Percentiles rank a stretch among this genome's conserved stretches.
Conservation (phyloP, 352 stramenopile genomes). For the Aphanomyces euteiches region DNA sequence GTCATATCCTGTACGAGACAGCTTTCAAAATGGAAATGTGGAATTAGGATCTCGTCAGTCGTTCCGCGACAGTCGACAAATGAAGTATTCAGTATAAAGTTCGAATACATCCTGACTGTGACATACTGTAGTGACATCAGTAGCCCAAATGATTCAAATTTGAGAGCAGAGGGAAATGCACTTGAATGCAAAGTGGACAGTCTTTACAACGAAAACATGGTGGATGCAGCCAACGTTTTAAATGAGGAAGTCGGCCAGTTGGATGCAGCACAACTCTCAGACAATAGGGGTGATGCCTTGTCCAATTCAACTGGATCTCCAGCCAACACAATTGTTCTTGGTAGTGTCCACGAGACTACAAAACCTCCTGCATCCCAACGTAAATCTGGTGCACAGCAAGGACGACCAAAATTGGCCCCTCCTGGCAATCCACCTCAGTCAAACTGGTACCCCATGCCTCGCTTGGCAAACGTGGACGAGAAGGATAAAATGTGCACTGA, state of each 20-base stretch:
- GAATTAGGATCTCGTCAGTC: too few relatives aligned
- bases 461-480: neutral
- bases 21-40: too few relatives aligned
- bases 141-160: too few relatives aligned
- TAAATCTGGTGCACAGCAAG: neutral
- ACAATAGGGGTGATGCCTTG: neutral
- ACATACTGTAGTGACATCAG: too few relatives aligned
- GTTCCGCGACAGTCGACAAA: too few relatives aligned
- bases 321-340: neutral
- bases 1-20: too few relatives aligned
- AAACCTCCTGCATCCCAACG: neutral
- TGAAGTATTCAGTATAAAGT: too few relatives aligned
- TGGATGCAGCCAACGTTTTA: neutral
- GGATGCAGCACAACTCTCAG: neutral
- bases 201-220: neutral
- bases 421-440: neutral
- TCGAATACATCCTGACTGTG: too few relatives aligned
- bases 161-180: too few relatives aligned
- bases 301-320: neutral
- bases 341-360: neutral
- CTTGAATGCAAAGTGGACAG: too few relatives aligned
- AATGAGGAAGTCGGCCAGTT: neutral
- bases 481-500: neutral
- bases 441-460: neutral
- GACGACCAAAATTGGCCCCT: neutral